Percentiles rank a stretch among this genome's conserved stretches.
phyloP scores from a whole-genome alignment of 2,329 filamentous ascomycete genomes.

The Talaromyces pinophilus region DNA sequence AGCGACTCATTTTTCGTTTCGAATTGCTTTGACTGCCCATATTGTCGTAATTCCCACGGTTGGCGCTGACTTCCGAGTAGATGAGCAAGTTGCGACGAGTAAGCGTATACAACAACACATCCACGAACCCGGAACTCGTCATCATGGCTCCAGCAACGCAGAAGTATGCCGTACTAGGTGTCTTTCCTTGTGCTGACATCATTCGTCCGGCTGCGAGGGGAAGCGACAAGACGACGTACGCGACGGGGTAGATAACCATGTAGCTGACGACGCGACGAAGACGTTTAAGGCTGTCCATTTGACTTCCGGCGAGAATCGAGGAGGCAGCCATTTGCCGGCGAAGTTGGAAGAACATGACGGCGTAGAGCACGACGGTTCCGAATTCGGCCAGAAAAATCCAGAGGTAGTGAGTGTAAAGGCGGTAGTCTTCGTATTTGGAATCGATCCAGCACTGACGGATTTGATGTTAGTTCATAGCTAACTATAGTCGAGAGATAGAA shows the following conservation, averaged over 20 bases:
- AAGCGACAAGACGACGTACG: constrained; percentile 64
- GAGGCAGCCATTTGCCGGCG: constrained; percentile 47
- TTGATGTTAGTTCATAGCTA: background rate
- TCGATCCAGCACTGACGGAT: constrained; percentile 54
- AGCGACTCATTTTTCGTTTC: background rate
- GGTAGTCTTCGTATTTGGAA: constrained; percentile 44
- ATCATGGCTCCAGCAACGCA: constrained; percentile 58
- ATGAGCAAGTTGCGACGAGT: constrained; percentile 59
- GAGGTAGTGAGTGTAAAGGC: constrained; percentile 55
- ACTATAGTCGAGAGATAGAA: background rate
- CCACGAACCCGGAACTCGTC: constrained; percentile 60
- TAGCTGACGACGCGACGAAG: constrained; percentile 48
- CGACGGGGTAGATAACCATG: constrained; percentile 51
- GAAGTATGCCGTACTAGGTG: constrained; percentile 46
- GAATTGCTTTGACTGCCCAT: constrained; percentile 15
- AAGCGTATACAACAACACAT: constrained; percentile 60
- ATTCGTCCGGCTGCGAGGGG: constrained; percentile 58
- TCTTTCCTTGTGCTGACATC: constrained; percentile 40
- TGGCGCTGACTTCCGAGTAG: constrained; percentile 49
- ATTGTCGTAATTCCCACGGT: constrained; percentile 10
- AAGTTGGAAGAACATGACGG: constrained; percentile 52
- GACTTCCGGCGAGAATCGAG: constrained; percentile 32
- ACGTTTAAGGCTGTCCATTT: constrained; percentile 41
- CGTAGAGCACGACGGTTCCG: constrained; percentile 53
- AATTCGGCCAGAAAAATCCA: constrained; percentile 59